Base-by-base conservation (phyloP, 352 stramenopile species). In the Globisporangium canariense region DNA sequence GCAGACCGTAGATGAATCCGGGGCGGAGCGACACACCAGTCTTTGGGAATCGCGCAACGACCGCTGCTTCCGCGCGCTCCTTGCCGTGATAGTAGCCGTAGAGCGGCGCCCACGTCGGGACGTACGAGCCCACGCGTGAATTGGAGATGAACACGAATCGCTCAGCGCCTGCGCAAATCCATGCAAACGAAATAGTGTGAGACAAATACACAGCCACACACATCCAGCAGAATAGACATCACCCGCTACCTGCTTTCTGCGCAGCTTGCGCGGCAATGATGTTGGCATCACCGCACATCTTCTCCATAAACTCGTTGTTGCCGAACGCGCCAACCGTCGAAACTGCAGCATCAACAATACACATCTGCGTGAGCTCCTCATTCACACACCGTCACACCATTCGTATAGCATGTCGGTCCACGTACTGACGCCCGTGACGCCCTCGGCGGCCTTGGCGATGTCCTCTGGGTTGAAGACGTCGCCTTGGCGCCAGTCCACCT, bases 61-160 rank as follows among this genome's bases (percentile, higher is more conserved):
- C 78, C 10, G 83, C 82, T 22, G 76, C 77, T 64, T 97, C 91
- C 2, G 86, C 91, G 50, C 86, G 75, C 66, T 93, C 81, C 62
- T 97, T 97, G 46, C 91, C 89, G 55, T 97, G 74, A 73, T 94
- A 97, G 69, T 97, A 97, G 20, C 89, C 91, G 50, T 96, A 77
- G 62, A 97, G 74, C 0, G 88, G 88, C 22, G 83, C 66, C 78
- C 81, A 94, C 18, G 76, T 78, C 30, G 86, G 84, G 38, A 93
- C 61, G 52, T 84, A 79, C 28, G 80, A 83, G 28, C 86, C 89
- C 7, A 97, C 91, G 54, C 90, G 85, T n/a, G 91, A 94, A 61
- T 94, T 96, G n/a, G 88, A 97, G 28, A 97, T 77, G 60, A 97
- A 97, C 45, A 96, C 91, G 69, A 97, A 97, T 22, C 83, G 80